A percentile compares a stretch with the other conserved stretches of the same genome.
phyloP scores from a whole-genome alignment of 2,329 filamentous ascomycete species.

The Penicillium sp. region DNA sequence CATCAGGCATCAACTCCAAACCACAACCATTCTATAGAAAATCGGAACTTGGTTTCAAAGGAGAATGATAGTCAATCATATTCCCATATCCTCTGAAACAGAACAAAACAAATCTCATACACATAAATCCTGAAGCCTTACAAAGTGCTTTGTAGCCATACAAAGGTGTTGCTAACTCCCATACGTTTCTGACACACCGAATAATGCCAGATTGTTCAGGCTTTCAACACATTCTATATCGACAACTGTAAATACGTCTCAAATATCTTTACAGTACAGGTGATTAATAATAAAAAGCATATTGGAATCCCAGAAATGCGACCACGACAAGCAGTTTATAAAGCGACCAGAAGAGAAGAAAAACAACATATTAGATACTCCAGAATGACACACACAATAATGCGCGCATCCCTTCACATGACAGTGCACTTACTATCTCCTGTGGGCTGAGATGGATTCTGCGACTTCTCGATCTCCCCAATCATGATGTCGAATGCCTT shows the following conservation, averaged over 20 bases:
- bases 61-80: no score
- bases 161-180: no score
- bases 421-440: slow-evolving; percentile 75
- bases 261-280: background rate
- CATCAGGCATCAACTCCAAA: background rate
- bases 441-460: slow-evolving; percentile 81
- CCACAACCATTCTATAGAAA: no score
- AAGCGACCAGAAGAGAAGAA: background rate
- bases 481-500: slow-evolving; percentile 94
- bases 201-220: no score
- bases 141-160: no score
- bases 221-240: no score
- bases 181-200: no score
- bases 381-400: background rate
- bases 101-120: no score
- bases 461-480: slow-evolving; percentile 87
- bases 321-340: background rate
- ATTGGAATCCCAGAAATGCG: slow-evolving; percentile 2
- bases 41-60: no score
- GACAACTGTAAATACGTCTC: background rate
- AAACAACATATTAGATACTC: background rate
- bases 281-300: background rate
- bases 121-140: no score
- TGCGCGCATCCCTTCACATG: slow-evolving; percentile 57
- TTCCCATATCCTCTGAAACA: no score